These are phyloP conservation scores for Claviceps sp. DNA, from an alignment of 2,329 filamentous ascomycete species.

Conservation along the genomic window DNA sequence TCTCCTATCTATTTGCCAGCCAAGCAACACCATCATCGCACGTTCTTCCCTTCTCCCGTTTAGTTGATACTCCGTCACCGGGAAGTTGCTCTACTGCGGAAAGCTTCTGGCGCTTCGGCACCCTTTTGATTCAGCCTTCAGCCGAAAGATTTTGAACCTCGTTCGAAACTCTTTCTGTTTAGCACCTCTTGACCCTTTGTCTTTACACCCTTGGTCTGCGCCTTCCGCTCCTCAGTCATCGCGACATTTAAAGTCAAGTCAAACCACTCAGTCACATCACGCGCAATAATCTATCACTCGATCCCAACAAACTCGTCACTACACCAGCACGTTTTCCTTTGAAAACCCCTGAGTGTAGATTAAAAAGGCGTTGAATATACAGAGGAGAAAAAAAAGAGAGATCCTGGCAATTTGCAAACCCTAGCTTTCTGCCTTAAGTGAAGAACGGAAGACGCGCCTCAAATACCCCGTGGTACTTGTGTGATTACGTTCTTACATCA, in stretches of 20 bases:
- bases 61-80: constrained; percentile 9
- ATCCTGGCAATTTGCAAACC: constrained; percentile 15
- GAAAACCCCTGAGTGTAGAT: constrained; percentile 69
- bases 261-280: constrained; percentile 22
- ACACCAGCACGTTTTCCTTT: constrained; percentile 91
- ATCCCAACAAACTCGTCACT: constrained; percentile 34
- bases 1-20: constrained; percentile 15
- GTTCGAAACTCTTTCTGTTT: constrained; percentile 11
- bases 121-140: constrained; percentile 5
- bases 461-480: constrained; percentile 6
- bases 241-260: constrained; percentile 13
- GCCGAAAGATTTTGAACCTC: constrained; percentile 1
- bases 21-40: constrained; percentile 21
- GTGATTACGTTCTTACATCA: constrained; percentile 11
- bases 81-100: constrained; percentile 5
- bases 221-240: constrained; percentile 17
- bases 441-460: constrained; percentile 1
- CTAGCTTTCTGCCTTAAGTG: not conserved
- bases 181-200: constrained; percentile 15
- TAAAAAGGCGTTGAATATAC: constrained; percentile 18
- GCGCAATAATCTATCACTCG: constrained; percentile 26
- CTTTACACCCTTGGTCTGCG: constrained; percentile 19
- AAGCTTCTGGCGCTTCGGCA: constrained; percentile 6
- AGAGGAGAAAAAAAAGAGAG: constrained; percentile 12
- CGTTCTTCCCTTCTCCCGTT: constrained; percentile 13